Conservation (phyloP, 2,329 filamentous ascomycete species). For the Penicillium sp. region DNA sequence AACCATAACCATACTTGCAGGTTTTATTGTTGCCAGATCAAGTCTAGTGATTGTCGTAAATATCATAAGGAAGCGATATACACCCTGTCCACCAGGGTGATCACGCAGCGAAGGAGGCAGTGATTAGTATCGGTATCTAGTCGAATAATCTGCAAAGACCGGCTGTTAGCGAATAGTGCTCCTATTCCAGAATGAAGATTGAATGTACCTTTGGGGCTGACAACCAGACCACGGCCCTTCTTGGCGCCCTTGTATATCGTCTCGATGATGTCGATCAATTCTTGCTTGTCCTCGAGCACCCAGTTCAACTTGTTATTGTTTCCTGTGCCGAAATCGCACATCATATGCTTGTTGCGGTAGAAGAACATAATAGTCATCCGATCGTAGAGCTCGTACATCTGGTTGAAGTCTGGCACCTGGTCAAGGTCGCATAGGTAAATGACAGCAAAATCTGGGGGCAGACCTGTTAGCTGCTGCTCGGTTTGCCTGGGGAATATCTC, state of each 20-base stretch:
- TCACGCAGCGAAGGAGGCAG: not conserved
- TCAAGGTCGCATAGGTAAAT: slow-evolving; percentile 95
- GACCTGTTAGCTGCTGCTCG: slow-evolving; percentile 1
- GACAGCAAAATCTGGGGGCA: slow-evolving; percentile 40
- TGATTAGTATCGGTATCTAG: slow-evolving; percentile 63
- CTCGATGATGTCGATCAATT: slow-evolving; percentile 97
- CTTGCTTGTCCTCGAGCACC: slow-evolving; percentile 96
- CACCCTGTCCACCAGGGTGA: slow-evolving; percentile 1
- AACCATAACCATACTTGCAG: slow-evolving; percentile 1
- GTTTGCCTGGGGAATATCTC: slow-evolving; percentile 47
- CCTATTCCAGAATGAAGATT: not conserved
- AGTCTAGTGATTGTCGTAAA: slow-evolving; percentile 16
- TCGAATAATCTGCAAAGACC: slow-evolving; percentile 56
- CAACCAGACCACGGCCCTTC: slow-evolving; percentile 93
- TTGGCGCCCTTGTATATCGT: slow-evolving; percentile 98
- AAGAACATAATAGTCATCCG: slow-evolving; percentile 77
- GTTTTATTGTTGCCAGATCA: slow-evolving; percentile 3
- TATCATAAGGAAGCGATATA: slow-evolving; percentile 12
- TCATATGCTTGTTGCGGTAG: slow-evolving; percentile 92
- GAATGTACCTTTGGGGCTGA: slow-evolving; percentile 78
- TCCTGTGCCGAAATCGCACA: slow-evolving; percentile 84
- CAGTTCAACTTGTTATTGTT: slow-evolving; percentile 99
- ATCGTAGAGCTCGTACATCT: slow-evolving; percentile 90
- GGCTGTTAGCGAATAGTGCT: not conserved
- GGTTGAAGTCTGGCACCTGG: slow-evolving; percentile 86